phyloP scores from a whole-genome alignment of 2,329 filamentous ascomycete species.

The Alternaria sp. region DNA sequence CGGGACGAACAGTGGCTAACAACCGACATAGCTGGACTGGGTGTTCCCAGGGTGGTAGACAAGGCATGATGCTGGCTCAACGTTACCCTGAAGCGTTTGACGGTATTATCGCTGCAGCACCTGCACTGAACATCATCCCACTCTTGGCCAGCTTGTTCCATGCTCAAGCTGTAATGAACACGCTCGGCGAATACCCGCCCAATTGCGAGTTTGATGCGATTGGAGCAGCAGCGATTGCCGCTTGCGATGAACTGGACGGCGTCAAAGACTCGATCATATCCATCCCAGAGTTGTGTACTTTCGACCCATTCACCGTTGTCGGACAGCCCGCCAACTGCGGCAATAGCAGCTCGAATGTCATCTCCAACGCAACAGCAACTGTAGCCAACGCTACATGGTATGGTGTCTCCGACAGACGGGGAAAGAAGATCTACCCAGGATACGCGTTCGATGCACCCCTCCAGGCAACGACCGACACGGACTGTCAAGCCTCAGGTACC shows the following conservation, averaged over 20 bases:
- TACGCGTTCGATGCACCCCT: neutral
- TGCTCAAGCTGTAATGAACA: slow-evolving; percentile 40
- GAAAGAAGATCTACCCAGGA: neutral
- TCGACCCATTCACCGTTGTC: slow-evolving; percentile 20
- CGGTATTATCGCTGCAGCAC: slow-evolving; percentile 45
- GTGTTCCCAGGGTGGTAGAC: slow-evolving; percentile 45
- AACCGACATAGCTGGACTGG: slow-evolving; percentile 40
- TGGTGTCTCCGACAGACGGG: neutral
- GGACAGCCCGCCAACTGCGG: neutral
- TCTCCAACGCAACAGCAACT: neutral
- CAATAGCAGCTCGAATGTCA: neutral
- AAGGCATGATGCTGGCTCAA: slow-evolving; percentile 45
- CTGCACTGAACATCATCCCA: slow-evolving; percentile 33
- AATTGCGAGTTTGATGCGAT: slow-evolving; percentile 39
- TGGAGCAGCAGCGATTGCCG: slow-evolving; percentile 22
- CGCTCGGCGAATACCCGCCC: slow-evolving; percentile 24
- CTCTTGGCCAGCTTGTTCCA: slow-evolving; percentile 30
- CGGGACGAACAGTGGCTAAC: neutral
- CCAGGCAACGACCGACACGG: neutral
- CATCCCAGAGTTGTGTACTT: slow-evolving; percentile 34
- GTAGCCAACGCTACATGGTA: neutral
- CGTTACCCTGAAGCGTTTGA: slow-evolving; percentile 40
- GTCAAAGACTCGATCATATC: slow-evolving; percentile 43
- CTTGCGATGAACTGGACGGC: slow-evolving; percentile 37
- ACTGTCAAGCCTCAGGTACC: neutral